phyloP scores from a whole-genome alignment of 2,329 filamentous ascomycete species.

The Alternaria triticimaculans region DNA sequence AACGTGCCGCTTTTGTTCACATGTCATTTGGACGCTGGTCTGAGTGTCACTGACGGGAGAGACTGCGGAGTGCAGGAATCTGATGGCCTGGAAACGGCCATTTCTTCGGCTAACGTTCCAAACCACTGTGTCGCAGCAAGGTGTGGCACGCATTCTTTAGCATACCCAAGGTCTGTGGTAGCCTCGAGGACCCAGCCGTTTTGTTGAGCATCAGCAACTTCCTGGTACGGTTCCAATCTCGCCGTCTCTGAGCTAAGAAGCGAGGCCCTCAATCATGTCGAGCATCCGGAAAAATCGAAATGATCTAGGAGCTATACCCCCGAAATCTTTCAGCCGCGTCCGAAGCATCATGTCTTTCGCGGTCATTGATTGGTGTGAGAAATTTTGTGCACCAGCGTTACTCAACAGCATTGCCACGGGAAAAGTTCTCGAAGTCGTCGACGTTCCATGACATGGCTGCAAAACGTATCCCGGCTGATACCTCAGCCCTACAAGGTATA shows the following conservation, averaged over 20 bases:
- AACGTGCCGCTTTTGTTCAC: neutral
- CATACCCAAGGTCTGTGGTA: neutral
- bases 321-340: constrained; percentile 6
- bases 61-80: neutral
- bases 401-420: neutral
- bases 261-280: neutral
- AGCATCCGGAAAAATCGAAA: neutral
- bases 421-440: neutral
- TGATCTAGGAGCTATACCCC: constrained; percentile 5
- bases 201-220: constrained; percentile 1
- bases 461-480: neutral
- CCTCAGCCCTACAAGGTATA: constrained; percentile 8
- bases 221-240: neutral
- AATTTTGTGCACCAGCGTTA: neutral
- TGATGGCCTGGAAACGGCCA: neutral
- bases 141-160: neutral
- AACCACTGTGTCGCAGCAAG: neutral
- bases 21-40: neutral
- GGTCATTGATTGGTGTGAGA: neutral
- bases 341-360: constrained; percentile 1
- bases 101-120: neutral
- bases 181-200: neutral
- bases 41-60: neutral
- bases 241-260: neutral
- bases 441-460: neutral